Evolutionary conservation across 2,329 filamentous ascomycete species (phyloP).

Genomic region (Botrytis fragariae): DNA sequence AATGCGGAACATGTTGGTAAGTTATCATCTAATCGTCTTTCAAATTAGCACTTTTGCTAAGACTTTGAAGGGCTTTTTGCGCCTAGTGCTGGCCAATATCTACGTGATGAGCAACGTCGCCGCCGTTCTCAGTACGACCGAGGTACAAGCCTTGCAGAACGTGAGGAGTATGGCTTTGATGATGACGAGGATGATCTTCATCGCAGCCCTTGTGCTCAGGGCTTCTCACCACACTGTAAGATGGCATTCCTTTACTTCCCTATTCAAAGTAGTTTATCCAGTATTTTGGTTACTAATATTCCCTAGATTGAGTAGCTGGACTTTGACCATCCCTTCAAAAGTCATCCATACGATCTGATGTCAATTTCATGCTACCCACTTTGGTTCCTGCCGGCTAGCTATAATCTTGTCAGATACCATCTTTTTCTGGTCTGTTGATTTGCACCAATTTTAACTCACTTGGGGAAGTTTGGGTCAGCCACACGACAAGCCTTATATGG

Average conservation of each 20-base stretch:
- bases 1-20: slow-evolving; percentile 80
- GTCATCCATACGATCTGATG: slow-evolving; percentile 16
- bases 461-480: slow-evolving; percentile 16
- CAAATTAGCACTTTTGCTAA: slow-evolving; percentile 19
- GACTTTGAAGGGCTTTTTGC: slow-evolving; percentile 67
- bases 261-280: not conserved
- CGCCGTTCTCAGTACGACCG: slow-evolving; percentile 74
- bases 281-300: not conserved
- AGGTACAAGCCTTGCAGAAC: slow-evolving; percentile 67
- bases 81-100: slow-evolving; percentile 70
- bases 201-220: slow-evolving; percentile 17
- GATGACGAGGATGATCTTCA: slow-evolving; percentile 22
- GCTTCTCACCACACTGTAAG: slow-evolving; percentile 27
- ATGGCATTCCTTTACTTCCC: not conserved
- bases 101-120: slow-evolving; percentile 72
- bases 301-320: slow-evolving; percentile 13
- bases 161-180: slow-evolving; percentile 33
- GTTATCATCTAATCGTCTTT: slow-evolving; percentile 38
- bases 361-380: slow-evolving; percentile 11
- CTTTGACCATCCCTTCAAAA: not conserved
- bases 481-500: slow-evolving; percentile 20
- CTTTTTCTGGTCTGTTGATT: slow-evolving; percentile 19
- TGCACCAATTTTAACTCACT: slow-evolving; percentile 14
- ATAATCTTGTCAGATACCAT: slow-evolving; percentile 11
- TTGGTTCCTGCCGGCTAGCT: slow-evolving; percentile 7